Evolutionary conservation across 345 rosid genomes (phyloP).

Genomic region (Salix exigua): DNA sequence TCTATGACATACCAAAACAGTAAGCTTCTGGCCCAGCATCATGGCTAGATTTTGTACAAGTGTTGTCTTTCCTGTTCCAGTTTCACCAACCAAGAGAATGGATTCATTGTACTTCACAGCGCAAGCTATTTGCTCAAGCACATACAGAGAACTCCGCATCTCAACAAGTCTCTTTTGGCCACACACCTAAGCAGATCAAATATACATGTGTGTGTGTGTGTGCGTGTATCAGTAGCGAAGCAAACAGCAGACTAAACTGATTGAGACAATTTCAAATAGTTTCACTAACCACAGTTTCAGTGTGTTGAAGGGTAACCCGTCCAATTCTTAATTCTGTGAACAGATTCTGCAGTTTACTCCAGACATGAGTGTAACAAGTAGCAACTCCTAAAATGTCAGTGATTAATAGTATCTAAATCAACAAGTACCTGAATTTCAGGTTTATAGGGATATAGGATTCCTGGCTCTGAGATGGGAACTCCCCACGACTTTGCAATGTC

Average conservation of each 20-base stretch:
- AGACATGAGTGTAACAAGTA: conserved; percentile 25
- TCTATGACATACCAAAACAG: conserved; percentile 67
- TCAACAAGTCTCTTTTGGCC: conserved; percentile 58
- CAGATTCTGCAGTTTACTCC: conserved; percentile 46
- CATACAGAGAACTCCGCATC: conserved; percentile 63
- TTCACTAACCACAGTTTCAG: conserved; percentile 45
- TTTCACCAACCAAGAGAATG: conserved; percentile 96
- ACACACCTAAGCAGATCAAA: conserved; percentile 41
- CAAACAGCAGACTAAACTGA: conserved; percentile 18
- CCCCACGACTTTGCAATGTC: conserved; percentile 63
- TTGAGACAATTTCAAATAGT: conserved; percentile 17
- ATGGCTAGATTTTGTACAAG: conserved; percentile 81
- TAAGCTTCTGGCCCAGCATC: conserved; percentile 79
- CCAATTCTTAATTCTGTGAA: conserved; percentile 59
- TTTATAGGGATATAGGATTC: conserved; percentile 44
- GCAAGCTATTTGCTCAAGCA: conserved; percentile 84
- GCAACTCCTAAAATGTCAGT: conserved; percentile 5
- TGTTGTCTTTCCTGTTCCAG: conserved; percentile 98
- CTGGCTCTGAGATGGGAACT: conserved; percentile 42
- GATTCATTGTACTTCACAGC: conserved; percentile 81
- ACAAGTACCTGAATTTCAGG: conserved; percentile 72
- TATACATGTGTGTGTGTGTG: neutral
- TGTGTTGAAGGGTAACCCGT: conserved; percentile 55
- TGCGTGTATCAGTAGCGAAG: conserved; percentile 3
- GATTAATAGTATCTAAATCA: conserved; percentile 9